Base-by-base conservation (phyloP, 371 early-diverging fungal species). In the Mucor circinelloides region DNA sequence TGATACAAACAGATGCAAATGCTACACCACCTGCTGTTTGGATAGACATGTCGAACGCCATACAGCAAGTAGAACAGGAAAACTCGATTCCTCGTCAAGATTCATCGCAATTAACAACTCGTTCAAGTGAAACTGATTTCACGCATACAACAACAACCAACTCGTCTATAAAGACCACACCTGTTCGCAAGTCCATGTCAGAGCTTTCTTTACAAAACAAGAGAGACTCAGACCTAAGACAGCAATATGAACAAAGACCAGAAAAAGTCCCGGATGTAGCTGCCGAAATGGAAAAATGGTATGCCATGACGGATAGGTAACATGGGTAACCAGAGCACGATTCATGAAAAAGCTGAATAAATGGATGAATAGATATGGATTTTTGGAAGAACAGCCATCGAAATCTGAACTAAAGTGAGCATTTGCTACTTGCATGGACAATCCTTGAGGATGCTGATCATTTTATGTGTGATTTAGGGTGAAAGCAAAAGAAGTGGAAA, bases 251-350 rank as follows among this genome's bases (percentile, higher is more conserved):
- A 21, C 74, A 73, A 46, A 25, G 67, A 19, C 73, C 73, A 42
- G 73, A 72, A 62, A 74, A 63, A 40, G 28, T 67, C 34, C 82
- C 80, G 27, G 72, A 81, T 48, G 58, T 81, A 1, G 72, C 72
- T 15, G 71, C 64, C 21, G 82, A 84, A 73, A 81, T 84, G 82
- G 84, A 84, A 55, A 78, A 80, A 34, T 84, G 84, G 84, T 81
- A 72, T 71, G 69, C 75, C 0, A 72, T 74, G 71, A 72, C 80
- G 19, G 80, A 84, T 60, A 77, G 84, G 84, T 83, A 74, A 17
- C 42, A 17, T 17, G n/a, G 36, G 36, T 13, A 10, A 36, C 36
- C 13, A 36, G 2, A 10, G 60, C 32, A 44, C 34, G 27, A 13
- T 1, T 21, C 25, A 57, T 31, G 0, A 42, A 50, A 15, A 50